Conservation (phyloP, 306 rosid genomes). For the Medicago truncatula region DNA sequence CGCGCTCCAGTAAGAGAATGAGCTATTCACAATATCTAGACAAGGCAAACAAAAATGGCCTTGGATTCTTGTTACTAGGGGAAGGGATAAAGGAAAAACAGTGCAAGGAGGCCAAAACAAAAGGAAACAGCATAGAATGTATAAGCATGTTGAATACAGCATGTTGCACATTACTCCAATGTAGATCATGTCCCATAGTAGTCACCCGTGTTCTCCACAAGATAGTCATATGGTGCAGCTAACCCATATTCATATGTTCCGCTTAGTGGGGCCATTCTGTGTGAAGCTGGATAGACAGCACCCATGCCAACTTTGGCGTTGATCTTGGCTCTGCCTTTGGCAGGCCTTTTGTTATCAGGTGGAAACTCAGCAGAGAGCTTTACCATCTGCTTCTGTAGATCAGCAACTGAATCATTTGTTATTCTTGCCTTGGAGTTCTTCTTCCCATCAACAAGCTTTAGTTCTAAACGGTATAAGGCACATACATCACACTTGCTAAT, state of each 20-base stretch:
- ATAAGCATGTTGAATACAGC: conserved; percentile 49
- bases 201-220: conserved; percentile 64
- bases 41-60: conserved; percentile 60
- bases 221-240: conserved; percentile 75
- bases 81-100: conserved; percentile 21
- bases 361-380: conserved; percentile 96
- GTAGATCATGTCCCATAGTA: conserved; percentile 62
- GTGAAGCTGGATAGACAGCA: conserved; percentile 64
- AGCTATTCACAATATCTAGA: conserved; percentile 66
- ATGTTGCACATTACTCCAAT: conserved; percentile 44
- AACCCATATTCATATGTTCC: conserved; percentile 69
- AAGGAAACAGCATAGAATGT: conserved; percentile 39
- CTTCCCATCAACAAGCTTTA: conserved; percentile 95
- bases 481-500: conserved; percentile 91
- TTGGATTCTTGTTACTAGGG: conserved; percentile 49
- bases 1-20: conserved; percentile 49
- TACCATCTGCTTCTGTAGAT: conserved; percentile 98
- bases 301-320: conserved; percentile 68
- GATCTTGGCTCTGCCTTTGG: conserved; percentile 76
- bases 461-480: conserved; percentile 90
- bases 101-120: conserved; percentile 31
- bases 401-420: conserved; percentile 85
- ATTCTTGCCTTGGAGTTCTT: conserved; percentile 76
- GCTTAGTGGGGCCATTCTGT: conserved; percentile 58
- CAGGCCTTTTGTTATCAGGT: conserved; percentile 72